Evolutionary conservation across 108 stramenopile species (phyloP).

Genomic region (Nitzschia putrida): DNA sequence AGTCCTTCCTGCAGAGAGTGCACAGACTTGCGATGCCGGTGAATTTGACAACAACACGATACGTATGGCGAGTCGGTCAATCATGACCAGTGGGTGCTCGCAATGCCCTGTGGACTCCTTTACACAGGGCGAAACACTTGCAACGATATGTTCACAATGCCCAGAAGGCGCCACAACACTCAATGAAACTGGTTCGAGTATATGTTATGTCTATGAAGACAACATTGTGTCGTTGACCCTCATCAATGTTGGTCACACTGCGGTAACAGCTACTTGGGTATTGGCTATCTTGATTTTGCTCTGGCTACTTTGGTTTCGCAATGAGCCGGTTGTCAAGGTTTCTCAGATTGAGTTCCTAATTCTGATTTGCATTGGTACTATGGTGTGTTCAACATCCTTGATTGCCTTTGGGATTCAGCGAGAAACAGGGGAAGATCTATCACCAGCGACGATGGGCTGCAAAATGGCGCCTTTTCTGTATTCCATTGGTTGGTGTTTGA

Average conservation of each 20-base stretch:
- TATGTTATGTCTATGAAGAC: conserved; percentile 32
- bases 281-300: conserved; percentile 37
- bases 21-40: conserved; percentile 34
- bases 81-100: conserved; percentile 35
- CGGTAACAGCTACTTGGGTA: conserved; percentile 37
- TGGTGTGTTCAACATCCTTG: conserved; percentile 40
- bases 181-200: conserved; percentile 17
- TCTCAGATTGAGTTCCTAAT: conserved; percentile 47
- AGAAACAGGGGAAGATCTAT: conserved; percentile 31
- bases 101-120: conserved; percentile 41
- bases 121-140: conserved; percentile 9
- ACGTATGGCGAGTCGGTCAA: background rate
- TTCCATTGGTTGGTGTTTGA: conserved; percentile 46
- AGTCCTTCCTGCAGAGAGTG: conserved; percentile 31
- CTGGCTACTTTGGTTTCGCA: conserved; percentile 37
- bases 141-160: conserved; percentile 23
- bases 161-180: conserved; percentile 27
- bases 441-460: conserved; percentile 36
- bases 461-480: conserved; percentile 44
- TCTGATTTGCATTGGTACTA: conserved; percentile 47
- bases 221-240: conserved; percentile 31
- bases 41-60: conserved; percentile 20
- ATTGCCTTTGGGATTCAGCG: conserved; percentile 45
- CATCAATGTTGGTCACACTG: conserved; percentile 34
- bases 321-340: conserved; percentile 44